A percentile compares a stretch with the other conserved stretches of the same genome.
phyloP scores from a whole-genome alignment of 1,139 yeast species.

The Taphrina deformans region DNA sequence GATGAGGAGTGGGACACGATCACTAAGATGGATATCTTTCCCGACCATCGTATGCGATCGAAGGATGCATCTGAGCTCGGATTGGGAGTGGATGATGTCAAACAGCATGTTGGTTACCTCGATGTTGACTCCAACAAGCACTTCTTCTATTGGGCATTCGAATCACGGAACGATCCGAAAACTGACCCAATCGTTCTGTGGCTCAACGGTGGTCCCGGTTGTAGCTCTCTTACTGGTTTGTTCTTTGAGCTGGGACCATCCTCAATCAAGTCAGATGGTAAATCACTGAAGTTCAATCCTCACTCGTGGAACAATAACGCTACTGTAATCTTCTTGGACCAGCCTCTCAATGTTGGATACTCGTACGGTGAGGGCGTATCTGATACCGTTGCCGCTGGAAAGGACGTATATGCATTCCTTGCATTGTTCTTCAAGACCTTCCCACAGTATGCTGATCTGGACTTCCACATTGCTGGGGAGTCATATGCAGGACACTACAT shows the following conservation, averaged over 20 bases:
- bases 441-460: slow-evolving; percentile 71
- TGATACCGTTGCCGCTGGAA: slow-evolving; percentile 83
- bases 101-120: slow-evolving; percentile 74
- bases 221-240: slow-evolving; percentile 86
- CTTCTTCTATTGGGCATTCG: slow-evolving; percentile 82
- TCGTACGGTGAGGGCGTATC: slow-evolving; percentile 70
- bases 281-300: slow-evolving; percentile 68
- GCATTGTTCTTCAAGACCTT: slow-evolving; percentile 86
- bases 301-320: slow-evolving; percentile 88
- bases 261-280: slow-evolving; percentile 62
- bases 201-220: slow-evolving; percentile 84
- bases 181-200: slow-evolving; percentile 83
- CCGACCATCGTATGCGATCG: slow-evolving; percentile 58
- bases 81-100: slow-evolving; percentile 64
- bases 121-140: slow-evolving; percentile 83
- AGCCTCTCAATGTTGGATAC: slow-evolving; percentile 91
- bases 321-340: slow-evolving; percentile 86
- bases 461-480: slow-evolving; percentile 96
- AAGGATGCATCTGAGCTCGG: slow-evolving; percentile 58
- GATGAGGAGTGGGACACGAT: slow-evolving; percentile 31
- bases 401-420: slow-evolving; percentile 89
- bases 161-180: slow-evolving; percentile 82
- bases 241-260: slow-evolving; percentile 91
- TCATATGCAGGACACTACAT: slow-evolving; percentile 99
- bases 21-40: slow-evolving; percentile 22